Base-by-base conservation (phyloP, 164 flowering plant species). In the Paratinospora sagittata region DNA sequence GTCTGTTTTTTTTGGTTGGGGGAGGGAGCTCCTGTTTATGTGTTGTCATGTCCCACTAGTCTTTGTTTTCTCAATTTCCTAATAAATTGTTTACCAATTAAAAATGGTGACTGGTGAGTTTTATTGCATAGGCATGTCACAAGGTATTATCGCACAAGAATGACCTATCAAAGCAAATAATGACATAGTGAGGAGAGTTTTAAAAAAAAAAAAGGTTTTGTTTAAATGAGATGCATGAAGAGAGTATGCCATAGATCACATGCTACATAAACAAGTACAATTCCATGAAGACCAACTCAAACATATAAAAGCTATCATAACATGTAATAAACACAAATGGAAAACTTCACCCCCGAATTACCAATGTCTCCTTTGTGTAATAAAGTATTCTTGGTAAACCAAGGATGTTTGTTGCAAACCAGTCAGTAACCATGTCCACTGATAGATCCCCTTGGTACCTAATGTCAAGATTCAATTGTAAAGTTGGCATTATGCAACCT, bases 331-430 rank as follows among this genome's bases (percentile, higher is more conserved):
- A 41, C 37, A 65, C 30, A 73, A 52, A 8, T 34, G 19, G 65
- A 34, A 34, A 37, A 63, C n/a, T 21, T 70, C 63, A 49, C 41
- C 62, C 6, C 66, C 13, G 67, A 70, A 74, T 87, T 91, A 96
- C 99, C 98, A 96, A 70, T 37, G 95, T 67, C 67, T 96, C 99
- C 80, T 90, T 93, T 8, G 97, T 72, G 76, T 93, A 85, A 75
- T 90, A 96, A 49, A 77, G 76, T 73, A 96, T 88, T 62, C 92
- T 91, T 78, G 99, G 99, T 72, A 96, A 83, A 67, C 82, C 71
- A 52, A 93, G 88, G 72, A 93, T 80, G 21, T 55, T 64, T 68
- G 93, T 85, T 37, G 92, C 84, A 83, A 93, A 82, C 99, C 99
- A 96, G 79, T 93, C 92, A 49, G 86, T 82, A 76, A 93, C 81